Evolutionary conservation across 257 asterid species (phyloP).

Genomic region (Thymus mandschuricus): DNA sequence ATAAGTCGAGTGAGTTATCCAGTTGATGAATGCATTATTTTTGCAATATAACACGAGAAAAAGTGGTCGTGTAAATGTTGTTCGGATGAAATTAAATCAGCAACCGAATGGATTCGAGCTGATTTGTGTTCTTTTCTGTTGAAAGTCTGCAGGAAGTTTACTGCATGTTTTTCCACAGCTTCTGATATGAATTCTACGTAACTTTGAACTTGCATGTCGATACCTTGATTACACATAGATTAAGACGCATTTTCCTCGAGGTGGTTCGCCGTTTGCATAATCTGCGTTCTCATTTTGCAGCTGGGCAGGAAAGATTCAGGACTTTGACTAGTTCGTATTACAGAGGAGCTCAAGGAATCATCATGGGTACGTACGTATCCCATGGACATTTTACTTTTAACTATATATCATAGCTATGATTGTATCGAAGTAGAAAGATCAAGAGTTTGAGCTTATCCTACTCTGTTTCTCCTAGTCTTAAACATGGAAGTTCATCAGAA

Average conservation of each 20-base stretch:
- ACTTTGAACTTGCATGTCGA: too few relatives aligned
- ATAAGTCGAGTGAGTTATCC: not conserved
- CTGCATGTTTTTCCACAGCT: not conserved
- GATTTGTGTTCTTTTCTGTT: not conserved
- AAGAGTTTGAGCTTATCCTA: too few relatives aligned
- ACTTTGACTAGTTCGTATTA: constrained; percentile 61
- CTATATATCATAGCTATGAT: too few relatives aligned
- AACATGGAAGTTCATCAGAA: too few relatives aligned
- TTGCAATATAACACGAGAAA: not conserved
- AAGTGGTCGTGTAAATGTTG: not conserved
- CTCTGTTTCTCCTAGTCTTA: too few relatives aligned
- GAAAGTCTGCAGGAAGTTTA: not conserved
- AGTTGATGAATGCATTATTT: not conserved
- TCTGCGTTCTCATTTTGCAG: constrained; percentile 40
- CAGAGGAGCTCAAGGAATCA: constrained; percentile 60
- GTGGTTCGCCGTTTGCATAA: too few relatives aligned
- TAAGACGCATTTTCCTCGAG: too few relatives aligned
- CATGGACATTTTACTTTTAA: too few relatives aligned
- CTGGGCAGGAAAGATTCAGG: constrained; percentile 95
- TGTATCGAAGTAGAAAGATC: too few relatives aligned
- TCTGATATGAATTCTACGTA: not conserved
- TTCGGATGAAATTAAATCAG: not conserved
- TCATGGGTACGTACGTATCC: constrained; percentile 58
- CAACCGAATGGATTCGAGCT: not conserved
- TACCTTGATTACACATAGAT: too few relatives aligned